Conservation (phyloP, 306 rosid genomes). For the Hippophae tibetana region DNA sequence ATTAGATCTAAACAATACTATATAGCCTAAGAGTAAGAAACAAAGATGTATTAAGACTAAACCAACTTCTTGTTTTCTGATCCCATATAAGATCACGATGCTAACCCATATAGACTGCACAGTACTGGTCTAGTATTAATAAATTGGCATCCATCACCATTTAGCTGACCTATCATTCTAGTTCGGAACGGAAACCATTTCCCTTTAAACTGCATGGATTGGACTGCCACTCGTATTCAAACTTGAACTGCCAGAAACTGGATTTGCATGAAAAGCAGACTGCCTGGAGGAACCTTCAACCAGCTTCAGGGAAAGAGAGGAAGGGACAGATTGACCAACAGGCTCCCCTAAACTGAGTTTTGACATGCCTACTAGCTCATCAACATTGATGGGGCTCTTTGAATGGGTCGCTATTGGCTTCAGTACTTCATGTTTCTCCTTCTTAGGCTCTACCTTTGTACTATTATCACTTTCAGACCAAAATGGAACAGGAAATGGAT, state of each 20-base stretch:
- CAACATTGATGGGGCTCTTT: conserved; percentile 75
- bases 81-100: no score
- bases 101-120: conserved; percentile 23
- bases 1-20: no score
- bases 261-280: conserved; percentile 89
- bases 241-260: conserved; percentile 49
- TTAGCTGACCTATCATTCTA: conserved; percentile 25
- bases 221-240: conserved; percentile 55
- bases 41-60: no score
- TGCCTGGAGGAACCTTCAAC: conserved; percentile 82
- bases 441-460: conserved; percentile 33
- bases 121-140: conserved; percentile 30
- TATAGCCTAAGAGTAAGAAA: no score
- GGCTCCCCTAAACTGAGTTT: conserved; percentile 85
- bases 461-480: conserved; percentile 51
- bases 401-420: conserved; percentile 94
- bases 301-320: conserved; percentile 64
- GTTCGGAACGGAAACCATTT: conserved; percentile 8
- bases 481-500: conserved; percentile 60
- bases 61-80: no score
- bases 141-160: conserved; percentile 16
- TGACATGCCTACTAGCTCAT: conserved; percentile 92
- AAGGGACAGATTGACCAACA: conserved; percentile 54
- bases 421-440: conserved; percentile 68
- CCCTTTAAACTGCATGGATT: conserved; percentile 67